phyloP scores from a whole-genome alignment of 1,284 basidiomycete species.

The Ceratobasidium sp. region DNA sequence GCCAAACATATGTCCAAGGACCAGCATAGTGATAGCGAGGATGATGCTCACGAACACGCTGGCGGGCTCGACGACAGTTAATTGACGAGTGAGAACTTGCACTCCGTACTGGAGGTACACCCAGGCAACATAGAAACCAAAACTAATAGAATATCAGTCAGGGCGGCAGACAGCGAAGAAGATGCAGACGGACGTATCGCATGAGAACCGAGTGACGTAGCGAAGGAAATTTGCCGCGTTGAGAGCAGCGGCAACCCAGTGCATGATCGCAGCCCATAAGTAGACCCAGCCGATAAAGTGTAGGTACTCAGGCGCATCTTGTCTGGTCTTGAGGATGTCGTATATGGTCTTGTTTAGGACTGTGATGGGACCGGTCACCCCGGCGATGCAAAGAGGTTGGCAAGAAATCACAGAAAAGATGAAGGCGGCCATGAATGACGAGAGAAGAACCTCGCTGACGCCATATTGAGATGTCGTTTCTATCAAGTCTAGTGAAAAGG shows the following conservation, averaged over 20 bases:
- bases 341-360: conserved; percentile 93
- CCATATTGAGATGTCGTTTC: conserved; percentile 92
- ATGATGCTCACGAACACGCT: conserved; percentile 78
- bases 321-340: conserved; percentile 71
- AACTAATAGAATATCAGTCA: conserved; percentile 4
- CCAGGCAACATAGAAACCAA: conserved; percentile 48
- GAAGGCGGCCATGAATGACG: conserved; percentile 89
- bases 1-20: conserved; percentile 78
- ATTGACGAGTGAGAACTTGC: conserved; percentile 82
- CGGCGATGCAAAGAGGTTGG: conserved; percentile 93
- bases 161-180: conserved; percentile 59
- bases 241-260: conserved; percentile 86
- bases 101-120: conserved; percentile 91
- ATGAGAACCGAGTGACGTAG: conserved; percentile 91
- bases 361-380: conserved; percentile 92
- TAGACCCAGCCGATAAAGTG: conserved; percentile 94
- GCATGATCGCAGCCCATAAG: conserved; percentile 78
- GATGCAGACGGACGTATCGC: conserved; percentile 96
- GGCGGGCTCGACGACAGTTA: conserved; percentile 61
- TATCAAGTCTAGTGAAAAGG: conserved; percentile 93
- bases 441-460: conserved; percentile 80
- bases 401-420: conserved; percentile 91
- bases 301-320: conserved; percentile 76
- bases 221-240: conserved; percentile 84
- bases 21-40: conserved; percentile 80